Evolutionary conservation across 2,329 filamentous ascomycete genomes (phyloP), one percentile per base, ranked within the genome.

Genomic region (Diaporthe nobilis): DNA sequence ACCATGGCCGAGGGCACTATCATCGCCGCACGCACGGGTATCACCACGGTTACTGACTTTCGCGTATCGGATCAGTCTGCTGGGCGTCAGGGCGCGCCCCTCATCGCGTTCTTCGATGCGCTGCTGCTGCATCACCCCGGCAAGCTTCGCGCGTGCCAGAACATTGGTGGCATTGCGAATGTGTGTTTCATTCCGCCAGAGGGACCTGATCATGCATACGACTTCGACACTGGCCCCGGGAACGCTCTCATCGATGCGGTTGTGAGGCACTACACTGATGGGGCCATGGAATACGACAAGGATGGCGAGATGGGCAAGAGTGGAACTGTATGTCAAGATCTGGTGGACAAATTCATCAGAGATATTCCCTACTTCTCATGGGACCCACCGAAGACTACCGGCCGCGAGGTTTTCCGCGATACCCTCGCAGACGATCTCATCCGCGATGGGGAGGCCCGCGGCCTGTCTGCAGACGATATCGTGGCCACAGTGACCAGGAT

Each of bases 321-420:
- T 20, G 53, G 53, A 15, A 57, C 6, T 9, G 53, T 57, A 7
- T 57, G 53, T 15, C 53, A 57, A 34, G 53, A 57, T 6, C 53
- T 57, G 4, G 53, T 57, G 53, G 53, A 57, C 15, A 31, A 34
- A 15, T 91, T 90, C 80, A 80, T 91, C 25, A 22, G 76, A 39
- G 79, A 78, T 2, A 82, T 88, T 78, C 82, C 86, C 34, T 92
- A 91, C 83, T 89, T 91, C 79, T 79, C 80, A 3, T 82, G 85
- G 9, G 83, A 86, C 3, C 88, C 88, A 7, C 89, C 90, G 5
- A 90, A 91, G 80, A 91, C 87, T 1, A 92, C 90, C 0, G 90
- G 90, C 7, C 86, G 89, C 28, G 90, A 92, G 80, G 88, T 90
- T 25, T 92, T 92, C 82, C 85, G 89, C 55, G 89, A 92, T 75